Base-by-base conservation (phyloP, 768 basidiomycete species). In the Tephrocybe sp. region DNA sequence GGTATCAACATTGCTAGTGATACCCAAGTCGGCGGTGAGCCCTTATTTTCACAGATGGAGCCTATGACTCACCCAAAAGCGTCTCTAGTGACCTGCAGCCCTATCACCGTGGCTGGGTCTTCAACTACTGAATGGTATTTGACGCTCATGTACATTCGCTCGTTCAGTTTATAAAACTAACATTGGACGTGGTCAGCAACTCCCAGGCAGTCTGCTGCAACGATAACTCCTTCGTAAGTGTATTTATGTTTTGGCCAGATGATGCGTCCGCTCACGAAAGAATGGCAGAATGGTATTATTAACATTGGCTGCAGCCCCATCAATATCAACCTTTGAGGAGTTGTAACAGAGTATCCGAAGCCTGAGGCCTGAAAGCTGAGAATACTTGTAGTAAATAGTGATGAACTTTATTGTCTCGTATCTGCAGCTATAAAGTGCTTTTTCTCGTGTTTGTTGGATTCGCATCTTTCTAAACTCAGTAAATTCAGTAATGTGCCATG, bases 141-240 rank as follows among this genome's bases (percentile, higher is more conserved):
- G 19, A 42, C 39, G 41, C 32, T 20, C 14, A 46, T 17, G 4
- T 36, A 4, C 35, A 36, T 36, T 8, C 33, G 33, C 33, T 34
- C 14, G 33, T 34, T 34, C 35, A 5, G 35, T 4, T 4, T 36
- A 5, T 36, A 36, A 12, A 36, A 14, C 35, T 12, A 8, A 38
- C 38, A 9, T 20, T 17, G 19, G 12, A 19, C 10, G 26, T 26
- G 7, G 6, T 45, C 10, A 56, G 60, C 55, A 49, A 45, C 36
- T 40, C 44, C 12, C 58, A 61, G 39, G 42, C 58, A 7, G 58
- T 55, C 26, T 61, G 60, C 58, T 62, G 60, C 56, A 52, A 43
- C 32, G 49, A 46, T 22, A 54, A 61, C 48, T 51, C 20, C 53
- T 61, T 61, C 48, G 60, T 61, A 19, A 53, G 59, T 54, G 38